Percentiles rank a stretch among this genome's conserved stretches.
phyloP scores from a whole-genome alignment of 805 yeast genomes.

The Candida argentea region DNA sequence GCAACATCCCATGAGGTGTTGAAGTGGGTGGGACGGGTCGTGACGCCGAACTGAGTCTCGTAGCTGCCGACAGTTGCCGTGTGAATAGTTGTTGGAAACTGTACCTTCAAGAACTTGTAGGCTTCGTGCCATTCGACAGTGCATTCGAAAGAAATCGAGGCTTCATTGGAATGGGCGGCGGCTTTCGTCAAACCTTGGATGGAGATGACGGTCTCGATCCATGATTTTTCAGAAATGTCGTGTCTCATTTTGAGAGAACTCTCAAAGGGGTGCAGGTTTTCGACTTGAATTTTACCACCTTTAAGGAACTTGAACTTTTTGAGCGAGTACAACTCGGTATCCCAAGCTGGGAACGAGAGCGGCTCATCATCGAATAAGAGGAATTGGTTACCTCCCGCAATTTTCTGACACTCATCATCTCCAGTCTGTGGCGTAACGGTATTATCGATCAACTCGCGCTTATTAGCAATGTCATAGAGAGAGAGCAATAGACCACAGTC shows the following conservation, averaged over 20 bases:
- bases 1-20: slow-evolving; percentile 97
- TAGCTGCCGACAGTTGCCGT: slow-evolving; percentile 65
- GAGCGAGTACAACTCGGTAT: slow-evolving; percentile 82
- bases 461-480: slow-evolving; percentile 46
- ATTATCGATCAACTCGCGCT: slow-evolving; percentile 57
- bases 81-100: slow-evolving; percentile 81
- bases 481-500: slow-evolving; percentile 49
- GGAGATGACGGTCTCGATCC: slow-evolving; percentile 59
- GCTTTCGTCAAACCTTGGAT: slow-evolving; percentile 46
- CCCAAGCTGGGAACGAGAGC: slow-evolving; percentile 92
- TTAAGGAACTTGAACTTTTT: slow-evolving; percentile 49
- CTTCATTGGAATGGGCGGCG: slow-evolving; percentile 37
- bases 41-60: slow-evolving; percentile 91
- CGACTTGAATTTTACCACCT: slow-evolving; percentile 29
- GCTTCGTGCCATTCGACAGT: slow-evolving; percentile 80
- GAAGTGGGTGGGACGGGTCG: slow-evolving; percentile 87
- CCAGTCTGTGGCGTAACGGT: slow-evolving; percentile 39
- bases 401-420: slow-evolving; percentile 7
- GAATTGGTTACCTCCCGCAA: slow-evolving; percentile 66
- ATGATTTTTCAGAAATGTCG: slow-evolving; percentile 45
- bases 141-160: slow-evolving; percentile 24
- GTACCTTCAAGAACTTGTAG: slow-evolving; percentile 84
- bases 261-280: slow-evolving; percentile 45
- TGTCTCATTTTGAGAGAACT: slow-evolving; percentile 56
- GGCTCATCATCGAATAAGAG: slow-evolving; percentile 87